A percentile compares a stretch with the other conserved stretches of the same genome.
Evolutionary conservation across 306 rosid genomes (phyloP).

Genomic region (Coriaria nepalensis): DNA sequence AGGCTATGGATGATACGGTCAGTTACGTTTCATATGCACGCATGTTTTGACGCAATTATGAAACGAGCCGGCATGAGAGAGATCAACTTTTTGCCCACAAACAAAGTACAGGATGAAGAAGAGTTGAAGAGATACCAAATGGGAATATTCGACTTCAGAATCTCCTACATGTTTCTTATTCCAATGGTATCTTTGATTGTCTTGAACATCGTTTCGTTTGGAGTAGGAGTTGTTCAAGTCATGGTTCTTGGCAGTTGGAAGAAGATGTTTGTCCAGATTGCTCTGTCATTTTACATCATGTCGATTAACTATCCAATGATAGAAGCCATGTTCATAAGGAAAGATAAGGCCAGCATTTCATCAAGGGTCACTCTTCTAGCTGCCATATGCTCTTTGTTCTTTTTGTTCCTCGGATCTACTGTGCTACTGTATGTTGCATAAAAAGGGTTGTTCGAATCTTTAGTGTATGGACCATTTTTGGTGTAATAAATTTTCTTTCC

Average conservation of each 20-base stretch:
- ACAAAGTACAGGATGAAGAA: conserved; percentile 39
- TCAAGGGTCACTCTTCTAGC: no score
- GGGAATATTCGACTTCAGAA: conserved; percentile 45
- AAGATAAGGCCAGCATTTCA: no score
- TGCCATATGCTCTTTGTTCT: no score
- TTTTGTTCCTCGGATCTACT: no score
- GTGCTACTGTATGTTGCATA: no score
- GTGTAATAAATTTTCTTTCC: no score
- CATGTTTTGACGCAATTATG: conserved; percentile 14
- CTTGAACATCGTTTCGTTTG: conserved; percentile 30
- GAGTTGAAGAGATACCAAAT: conserved; percentile 26
- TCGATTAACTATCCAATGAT: conserved; percentile 7
- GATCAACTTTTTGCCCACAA: conserved; percentile 42
- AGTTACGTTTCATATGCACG: conserved; percentile 22
- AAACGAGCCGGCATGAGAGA: conserved; percentile 29
- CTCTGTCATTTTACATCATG: conserved; percentile 1
- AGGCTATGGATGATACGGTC: conserved; percentile 53
- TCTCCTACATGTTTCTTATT: conserved; percentile 33
- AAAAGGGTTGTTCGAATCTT: no score
- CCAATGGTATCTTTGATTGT: conserved; percentile 39
- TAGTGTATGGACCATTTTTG: no score
- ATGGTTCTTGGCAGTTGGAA: conserved; percentile 1
- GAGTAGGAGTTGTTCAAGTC: conserved; percentile 27
- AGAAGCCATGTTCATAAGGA: conserved; percentile 4
- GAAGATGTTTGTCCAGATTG: conserved; percentile 16